These are phyloP conservation scores for Didymella keratinophila DNA, from an alignment of 2,329 filamentous ascomycete species.

Conservation along the genomic window DNA sequence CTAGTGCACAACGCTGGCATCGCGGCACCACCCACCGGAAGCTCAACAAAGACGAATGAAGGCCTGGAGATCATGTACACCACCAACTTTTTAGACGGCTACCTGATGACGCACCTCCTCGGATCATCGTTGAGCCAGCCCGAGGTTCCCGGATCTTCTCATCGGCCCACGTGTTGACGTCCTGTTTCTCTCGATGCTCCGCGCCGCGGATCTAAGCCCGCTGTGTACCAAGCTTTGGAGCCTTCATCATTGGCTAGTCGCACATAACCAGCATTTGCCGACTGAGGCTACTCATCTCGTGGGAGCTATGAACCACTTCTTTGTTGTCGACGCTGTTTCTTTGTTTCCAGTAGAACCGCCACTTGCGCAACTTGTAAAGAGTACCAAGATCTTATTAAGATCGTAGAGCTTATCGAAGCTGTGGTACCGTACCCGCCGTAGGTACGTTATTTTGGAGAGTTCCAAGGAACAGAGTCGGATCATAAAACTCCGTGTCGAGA, in stretches of 20 bases:
- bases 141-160: too few relatives aligned
- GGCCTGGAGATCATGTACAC: conserved; percentile 21
- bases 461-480: not conserved
- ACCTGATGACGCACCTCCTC: conserved; percentile 26
- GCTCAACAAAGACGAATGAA: conserved; percentile 6
- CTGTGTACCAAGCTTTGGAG: not conserved
- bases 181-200: not conserved
- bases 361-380: not conserved
- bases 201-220: not conserved
- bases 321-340: not conserved
- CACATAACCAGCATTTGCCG: not conserved
- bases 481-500: not conserved
- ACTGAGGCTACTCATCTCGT: not conserved
- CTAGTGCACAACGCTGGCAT: conserved; percentile 32
- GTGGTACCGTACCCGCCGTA: conserved; percentile 1
- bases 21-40: conserved; percentile 2
- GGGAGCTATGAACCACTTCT: not conserved
- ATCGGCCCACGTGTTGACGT: not conserved
- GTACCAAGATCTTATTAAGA: not conserved
- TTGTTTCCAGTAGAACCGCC: not conserved
- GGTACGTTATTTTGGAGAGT: not conserved
- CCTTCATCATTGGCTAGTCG: not conserved
- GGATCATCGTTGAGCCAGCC: conserved; percentile 12
- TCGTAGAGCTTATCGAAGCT: not conserved
- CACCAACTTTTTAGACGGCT: conserved; percentile 28